Evolutionary conservation across 495 filamentous ascomycete genomes (phyloP), one percentile per base, ranked within the genome.

Genomic region (Neurospora tetraspora): DNA sequence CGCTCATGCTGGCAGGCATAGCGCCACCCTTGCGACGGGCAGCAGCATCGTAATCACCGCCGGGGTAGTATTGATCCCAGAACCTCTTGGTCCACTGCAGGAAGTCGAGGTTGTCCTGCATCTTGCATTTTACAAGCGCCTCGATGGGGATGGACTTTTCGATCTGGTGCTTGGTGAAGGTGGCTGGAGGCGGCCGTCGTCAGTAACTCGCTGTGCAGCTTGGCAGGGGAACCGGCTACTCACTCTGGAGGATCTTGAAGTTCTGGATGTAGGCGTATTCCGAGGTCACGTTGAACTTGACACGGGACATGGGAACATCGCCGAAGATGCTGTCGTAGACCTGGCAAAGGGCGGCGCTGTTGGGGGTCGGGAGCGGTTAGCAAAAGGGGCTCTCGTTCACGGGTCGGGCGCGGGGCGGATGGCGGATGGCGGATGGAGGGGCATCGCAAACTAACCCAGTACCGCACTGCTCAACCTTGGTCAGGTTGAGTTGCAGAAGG

Each of bases 61-160:
- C 96, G 10, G 96, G 94, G 80, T 91, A 99, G 87, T 98, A 94
- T 79, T 97, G 94, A 79, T 99, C 96, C 96, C 96, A 99, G 84
- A 93, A 97, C 75, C 86, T 85, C 88, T 98, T 98, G 70, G 88
- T 90, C 93, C 93, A 99, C 85, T 99, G 96, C 40, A 99, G 89
- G 82, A 98, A 99, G 79, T 98, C 96, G 74, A 99, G 93, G 85
- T 99, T 99, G 81, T 99, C 96, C 84, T 99, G 96, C 93, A 99
- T 98, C 85, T 96, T 97, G 87, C 96, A 99, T 83, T 98, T 98
- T 75, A 94, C 87, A 71, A 99, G 90, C 75, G 88, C 84, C 81
- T 97, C 90, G 77, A 98, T 91, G 75, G 94, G 94, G 74, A 98
- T 89, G 34, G 90, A 89, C 76, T 93, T 93, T 71, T 98, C 93